Conservation (phyloP, 2,329 filamentous ascomycete genomes). For the Penicillium sp. region DNA sequence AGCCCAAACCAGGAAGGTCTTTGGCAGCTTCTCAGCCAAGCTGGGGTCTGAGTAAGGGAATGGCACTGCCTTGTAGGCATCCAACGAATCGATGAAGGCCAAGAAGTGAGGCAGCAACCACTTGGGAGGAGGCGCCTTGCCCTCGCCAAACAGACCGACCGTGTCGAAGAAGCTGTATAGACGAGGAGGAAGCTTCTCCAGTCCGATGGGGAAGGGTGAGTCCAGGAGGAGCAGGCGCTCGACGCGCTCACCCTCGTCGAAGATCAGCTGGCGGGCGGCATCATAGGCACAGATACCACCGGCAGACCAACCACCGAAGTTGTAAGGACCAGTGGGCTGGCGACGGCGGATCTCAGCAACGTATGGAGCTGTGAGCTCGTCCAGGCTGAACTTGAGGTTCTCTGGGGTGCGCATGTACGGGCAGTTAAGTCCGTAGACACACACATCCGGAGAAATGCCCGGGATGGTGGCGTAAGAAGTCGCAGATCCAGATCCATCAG, state of each 20-base stretch:
- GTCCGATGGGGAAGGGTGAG: conserved; percentile 65
- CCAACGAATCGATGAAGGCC: conserved; percentile 51
- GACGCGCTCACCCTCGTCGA: conserved; percentile 58
- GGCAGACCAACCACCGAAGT: conserved; percentile 73
- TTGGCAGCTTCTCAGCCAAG: conserved; percentile 40
- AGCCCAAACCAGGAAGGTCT: conserved; percentile 51
- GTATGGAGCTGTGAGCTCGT: conserved; percentile 41
- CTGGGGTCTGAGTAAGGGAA: conserved; percentile 33
- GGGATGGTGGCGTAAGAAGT: conserved; percentile 50
- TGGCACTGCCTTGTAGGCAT: conserved; percentile 44
- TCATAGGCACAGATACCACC: conserved; percentile 74
- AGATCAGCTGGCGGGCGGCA: conserved; percentile 61
- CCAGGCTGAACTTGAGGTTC: conserved; percentile 37
- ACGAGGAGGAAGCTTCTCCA: conserved; percentile 65
- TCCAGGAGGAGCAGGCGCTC: conserved; percentile 67
- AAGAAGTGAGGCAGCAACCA: conserved; percentile 57
- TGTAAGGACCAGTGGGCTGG: conserved; percentile 60
- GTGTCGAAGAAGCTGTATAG: conserved; percentile 54
- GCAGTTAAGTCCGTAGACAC: conserved; percentile 47
- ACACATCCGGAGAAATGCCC: conserved; percentile 41
- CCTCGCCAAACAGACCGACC: conserved; percentile 51
- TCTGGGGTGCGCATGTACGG: conserved; percentile 48
- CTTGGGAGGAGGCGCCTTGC: conserved; percentile 45
- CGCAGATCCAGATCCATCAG: conserved; percentile 50
- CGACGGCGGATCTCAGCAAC: conserved; percentile 50